Evolutionary conservation across 1,139 yeast species (phyloP).

Genomic region (Yamadazyma buinensis): DNA sequence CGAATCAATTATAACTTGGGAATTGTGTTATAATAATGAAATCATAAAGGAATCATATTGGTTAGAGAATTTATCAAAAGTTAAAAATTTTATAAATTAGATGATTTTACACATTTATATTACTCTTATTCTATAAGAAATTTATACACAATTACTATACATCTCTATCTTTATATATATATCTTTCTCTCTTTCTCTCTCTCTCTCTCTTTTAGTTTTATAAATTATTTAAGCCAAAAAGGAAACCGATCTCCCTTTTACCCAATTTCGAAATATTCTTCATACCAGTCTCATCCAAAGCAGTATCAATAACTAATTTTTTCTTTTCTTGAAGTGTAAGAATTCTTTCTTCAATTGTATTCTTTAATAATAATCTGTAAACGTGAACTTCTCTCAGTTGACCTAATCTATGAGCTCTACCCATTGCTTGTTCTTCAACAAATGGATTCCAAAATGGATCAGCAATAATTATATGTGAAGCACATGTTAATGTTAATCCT

Average conservation of each 20-base stretch:
- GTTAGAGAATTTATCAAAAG: slow-evolving; percentile 33
- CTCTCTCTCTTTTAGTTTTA: too few species aligned
- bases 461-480: slow-evolving; percentile 82
- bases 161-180: too few species aligned
- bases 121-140: too few species aligned
- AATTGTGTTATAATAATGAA: slow-evolving; percentile 24
- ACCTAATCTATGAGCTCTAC: slow-evolving; percentile 90
- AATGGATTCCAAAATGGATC: slow-evolving; percentile 98
- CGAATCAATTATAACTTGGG: slow-evolving; percentile 41
- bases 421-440: slow-evolving; percentile 95
- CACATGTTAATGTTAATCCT: slow-evolving; percentile 89
- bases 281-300: slow-evolving; percentile 70
- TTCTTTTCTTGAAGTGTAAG: slow-evolving; percentile 71
- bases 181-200: too few species aligned
- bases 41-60: slow-evolving; percentile 33
- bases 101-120: too few species aligned
- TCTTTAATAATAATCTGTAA: slow-evolving; percentile 60
- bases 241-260: slow-evolving; percentile 67
- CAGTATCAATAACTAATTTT: slow-evolving; percentile 71
- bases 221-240: slow-evolving; percentile 57
- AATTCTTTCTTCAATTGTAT: slow-evolving; percentile 84
- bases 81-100: slow-evolving; percentile 30
- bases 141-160: too few species aligned
- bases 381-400: slow-evolving; percentile 74
- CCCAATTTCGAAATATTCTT: slow-evolving; percentile 63